phyloP scores from a whole-genome alignment of 352 stramenopile genomes.

The Phytophthora cactorum region DNA sequence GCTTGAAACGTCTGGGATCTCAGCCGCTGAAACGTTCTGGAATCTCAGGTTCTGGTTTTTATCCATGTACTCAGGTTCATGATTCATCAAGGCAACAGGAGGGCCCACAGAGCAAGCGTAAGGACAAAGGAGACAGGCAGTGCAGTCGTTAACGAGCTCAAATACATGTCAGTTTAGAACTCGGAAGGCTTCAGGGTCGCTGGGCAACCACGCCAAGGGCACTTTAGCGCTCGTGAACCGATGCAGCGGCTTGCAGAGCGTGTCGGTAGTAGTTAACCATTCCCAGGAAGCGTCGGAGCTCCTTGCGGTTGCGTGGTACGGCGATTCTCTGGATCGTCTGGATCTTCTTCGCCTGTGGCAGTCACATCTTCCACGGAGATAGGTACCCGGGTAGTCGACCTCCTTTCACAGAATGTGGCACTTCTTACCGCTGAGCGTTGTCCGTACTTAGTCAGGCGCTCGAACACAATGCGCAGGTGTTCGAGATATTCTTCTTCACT shows the following conservation, averaged over 20 bases:
- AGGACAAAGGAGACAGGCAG: too few relatives aligned
- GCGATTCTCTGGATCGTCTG: neutral
- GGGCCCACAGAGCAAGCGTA: too few relatives aligned
- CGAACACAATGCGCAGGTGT: constrained; percentile 2
- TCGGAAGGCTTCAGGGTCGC: neutral
- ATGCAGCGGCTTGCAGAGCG: constrained; percentile 8
- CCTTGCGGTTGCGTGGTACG: constrained; percentile 1
- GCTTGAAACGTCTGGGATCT: too few relatives aligned
- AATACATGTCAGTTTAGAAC: too few relatives aligned
- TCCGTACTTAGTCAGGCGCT: neutral
- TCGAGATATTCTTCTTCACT: constrained; percentile 2
- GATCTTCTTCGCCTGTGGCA: neutral
- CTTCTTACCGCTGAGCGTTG: neutral
- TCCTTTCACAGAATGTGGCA: neutral
- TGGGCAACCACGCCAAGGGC: constrained; percentile 1
- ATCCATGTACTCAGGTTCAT: too few relatives aligned
- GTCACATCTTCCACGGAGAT: neutral
- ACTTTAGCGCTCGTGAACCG: constrained; percentile 2
- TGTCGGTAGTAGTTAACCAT: constrained; percentile 25
- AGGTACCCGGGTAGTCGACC: neutral
- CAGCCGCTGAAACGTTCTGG: too few relatives aligned
- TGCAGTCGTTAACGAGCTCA: too few relatives aligned
- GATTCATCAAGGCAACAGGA: too few relatives aligned
- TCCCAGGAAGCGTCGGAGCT: constrained; percentile 11
- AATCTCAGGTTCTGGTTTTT: too few relatives aligned